Evolutionary conservation across 148 eudicot species (phyloP).

Genomic region (Camellia granthamiana): DNA sequence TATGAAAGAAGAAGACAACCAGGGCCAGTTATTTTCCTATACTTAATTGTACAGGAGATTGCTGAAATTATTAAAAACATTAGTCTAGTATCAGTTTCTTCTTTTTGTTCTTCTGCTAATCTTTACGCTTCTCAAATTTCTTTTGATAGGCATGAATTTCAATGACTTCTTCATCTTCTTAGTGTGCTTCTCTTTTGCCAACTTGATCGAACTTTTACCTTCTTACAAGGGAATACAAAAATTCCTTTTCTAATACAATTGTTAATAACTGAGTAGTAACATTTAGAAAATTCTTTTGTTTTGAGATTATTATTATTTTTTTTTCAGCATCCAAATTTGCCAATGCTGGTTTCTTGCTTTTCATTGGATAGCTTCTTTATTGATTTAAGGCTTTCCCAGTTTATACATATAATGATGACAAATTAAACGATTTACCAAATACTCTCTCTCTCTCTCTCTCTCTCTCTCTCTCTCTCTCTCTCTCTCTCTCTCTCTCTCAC

Average conservation of each 20-base stretch:
- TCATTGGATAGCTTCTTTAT: not conserved
- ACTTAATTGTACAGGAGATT: not conserved
- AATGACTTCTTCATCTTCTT: slow-evolving; percentile 79
- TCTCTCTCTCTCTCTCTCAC: not conserved
- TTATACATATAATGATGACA: not conserved
- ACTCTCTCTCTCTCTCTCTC: not conserved
- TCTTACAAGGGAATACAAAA: not conserved
- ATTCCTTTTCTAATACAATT: not conserved
- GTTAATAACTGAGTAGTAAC: not conserved
- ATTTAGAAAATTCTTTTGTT: not conserved
- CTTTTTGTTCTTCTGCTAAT: not conserved
- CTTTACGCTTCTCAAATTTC: slow-evolving; percentile 5
- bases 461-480: not conserved
- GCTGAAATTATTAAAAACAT: not conserved
- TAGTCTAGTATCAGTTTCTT: not conserved
- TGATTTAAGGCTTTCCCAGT: not conserved
- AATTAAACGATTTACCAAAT: not conserved
- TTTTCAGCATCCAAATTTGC: not conserved
- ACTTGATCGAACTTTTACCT: slow-evolving; percentile 49
- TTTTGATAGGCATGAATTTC: slow-evolving; percentile 80
- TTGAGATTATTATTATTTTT: not conserved
- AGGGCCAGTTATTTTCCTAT: not conserved
- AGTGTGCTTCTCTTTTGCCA: slow-evolving; percentile 60
- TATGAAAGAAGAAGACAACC: not conserved
- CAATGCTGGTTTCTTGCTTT: not conserved